phyloP scores from a whole-genome alignment of 2,329 filamentous ascomycete genomes.

The Monilinia vaccinii-corymbosi region DNA sequence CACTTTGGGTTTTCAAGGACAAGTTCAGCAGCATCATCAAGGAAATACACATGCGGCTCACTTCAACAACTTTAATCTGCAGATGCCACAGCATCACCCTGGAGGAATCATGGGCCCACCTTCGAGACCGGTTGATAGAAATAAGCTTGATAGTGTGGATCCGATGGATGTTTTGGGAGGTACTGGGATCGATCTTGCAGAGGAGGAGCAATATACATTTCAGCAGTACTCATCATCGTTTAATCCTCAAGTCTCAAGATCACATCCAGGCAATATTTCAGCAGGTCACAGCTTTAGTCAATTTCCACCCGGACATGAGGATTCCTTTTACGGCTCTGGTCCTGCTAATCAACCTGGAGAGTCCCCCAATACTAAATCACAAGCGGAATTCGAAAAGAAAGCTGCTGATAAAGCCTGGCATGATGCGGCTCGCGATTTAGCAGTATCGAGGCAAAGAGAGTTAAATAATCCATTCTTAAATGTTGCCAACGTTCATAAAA shows the following conservation, averaged over 20 bases:
- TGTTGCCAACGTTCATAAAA: constrained; percentile 28
- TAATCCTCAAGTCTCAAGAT: constrained; percentile 34
- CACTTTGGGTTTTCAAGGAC: constrained; percentile 19
- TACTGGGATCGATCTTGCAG: constrained; percentile 77
- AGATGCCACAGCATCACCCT: constrained; percentile 31
- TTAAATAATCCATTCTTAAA: constrained; percentile 45
- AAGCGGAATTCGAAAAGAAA: constrained; percentile 58
- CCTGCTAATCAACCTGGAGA: constrained; percentile 52
- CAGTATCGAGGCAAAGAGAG: constrained; percentile 49
- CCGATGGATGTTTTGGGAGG: constrained; percentile 75
- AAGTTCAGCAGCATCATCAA: constrained; percentile 12
- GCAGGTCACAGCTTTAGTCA: constrained; percentile 41
- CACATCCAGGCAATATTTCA: constrained; percentile 34
- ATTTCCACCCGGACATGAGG: constrained; percentile 45
- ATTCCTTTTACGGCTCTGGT: constrained; percentile 55
- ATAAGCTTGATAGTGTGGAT: constrained; percentile 57
- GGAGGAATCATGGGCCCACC: constrained; percentile 46
- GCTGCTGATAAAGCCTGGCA: constrained; percentile 57
- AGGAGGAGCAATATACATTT: constrained; percentile 76
- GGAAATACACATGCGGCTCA: constrained; percentile 1
- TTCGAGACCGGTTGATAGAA: constrained; percentile 48
- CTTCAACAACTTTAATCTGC: constrained; percentile 21
- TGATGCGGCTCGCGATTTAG: constrained; percentile 46
- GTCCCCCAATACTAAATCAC: constrained; percentile 37
- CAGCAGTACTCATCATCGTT: constrained; percentile 51